Evolutionary conservation across 345 rosid genomes (phyloP).

Genomic region (Hevea brasiliensis): DNA sequence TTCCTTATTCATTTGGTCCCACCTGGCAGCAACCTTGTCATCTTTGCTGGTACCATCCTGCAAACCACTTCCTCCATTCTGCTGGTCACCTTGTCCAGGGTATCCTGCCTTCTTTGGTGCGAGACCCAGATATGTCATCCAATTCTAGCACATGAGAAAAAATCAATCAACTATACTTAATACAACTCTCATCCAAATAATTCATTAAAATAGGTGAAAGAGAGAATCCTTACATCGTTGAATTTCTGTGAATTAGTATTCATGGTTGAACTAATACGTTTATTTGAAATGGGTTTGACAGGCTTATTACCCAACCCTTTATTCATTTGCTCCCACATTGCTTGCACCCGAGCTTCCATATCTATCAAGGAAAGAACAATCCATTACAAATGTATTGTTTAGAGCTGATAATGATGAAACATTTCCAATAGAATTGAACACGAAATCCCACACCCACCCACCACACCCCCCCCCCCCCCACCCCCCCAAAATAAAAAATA

Average conservation of each 20-base stretch:
- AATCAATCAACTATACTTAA: not conserved
- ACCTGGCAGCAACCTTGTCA: not conserved
- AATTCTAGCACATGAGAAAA: conserved; percentile 32
- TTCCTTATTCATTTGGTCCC: conserved; percentile 1
- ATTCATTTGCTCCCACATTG: conserved; percentile 71
- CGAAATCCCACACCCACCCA: no score
- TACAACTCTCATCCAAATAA: not conserved
- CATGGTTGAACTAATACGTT: conserved; percentile 24
- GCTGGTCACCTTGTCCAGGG: not conserved
- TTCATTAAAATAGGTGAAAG: not conserved
- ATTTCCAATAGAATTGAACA: not conserved
- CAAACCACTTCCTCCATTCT: not conserved
- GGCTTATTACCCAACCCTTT: conserved; percentile 40
- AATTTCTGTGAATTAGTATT: conserved; percentile 32
- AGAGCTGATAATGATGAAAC: not conserved
- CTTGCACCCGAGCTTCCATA: conserved; percentile 43
- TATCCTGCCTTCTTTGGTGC: conserved; percentile 9
- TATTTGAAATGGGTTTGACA: conserved; percentile 33
- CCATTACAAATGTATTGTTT: conserved; percentile 1
- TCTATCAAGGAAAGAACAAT: conserved; percentile 26
- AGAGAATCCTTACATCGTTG: conserved; percentile 46
- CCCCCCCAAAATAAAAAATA: no score
- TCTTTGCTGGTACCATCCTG: not conserved
- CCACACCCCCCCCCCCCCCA: no score
- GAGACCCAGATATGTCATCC: conserved; percentile 38